These are phyloP conservation scores for Penicillium sp. DNA, from an alignment of 2,329 filamentous ascomycete genomes.

Conservation along the genomic window DNA sequence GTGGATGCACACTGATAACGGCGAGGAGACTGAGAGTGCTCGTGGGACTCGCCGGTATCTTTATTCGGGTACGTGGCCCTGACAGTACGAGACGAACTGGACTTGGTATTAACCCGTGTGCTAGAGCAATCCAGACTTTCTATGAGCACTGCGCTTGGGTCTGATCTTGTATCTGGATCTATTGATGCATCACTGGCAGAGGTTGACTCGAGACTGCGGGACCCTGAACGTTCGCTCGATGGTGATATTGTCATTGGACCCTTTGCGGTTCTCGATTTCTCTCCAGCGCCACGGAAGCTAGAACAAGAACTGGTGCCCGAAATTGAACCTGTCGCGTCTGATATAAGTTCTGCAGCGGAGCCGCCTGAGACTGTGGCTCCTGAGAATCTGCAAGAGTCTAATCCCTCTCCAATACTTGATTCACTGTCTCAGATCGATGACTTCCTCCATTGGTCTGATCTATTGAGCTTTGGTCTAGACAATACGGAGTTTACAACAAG, in stretches of 20 bases:
- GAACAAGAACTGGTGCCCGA: neutral
- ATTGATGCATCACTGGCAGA: constrained; percentile 28
- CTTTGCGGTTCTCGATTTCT: constrained; percentile 26
- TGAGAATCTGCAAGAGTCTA: constrained; percentile 7
- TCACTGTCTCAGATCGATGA: constrained; percentile 23
- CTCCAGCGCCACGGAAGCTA: neutral
- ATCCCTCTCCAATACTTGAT: constrained; percentile 14
- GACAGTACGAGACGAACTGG: neutral
- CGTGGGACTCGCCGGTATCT: constrained; percentile 24
- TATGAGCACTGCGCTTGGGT: constrained; percentile 26
- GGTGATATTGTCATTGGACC: constrained; percentile 25
- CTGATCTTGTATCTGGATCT: constrained; percentile 23
- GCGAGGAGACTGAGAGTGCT: constrained; percentile 5
- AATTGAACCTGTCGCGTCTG: neutral
- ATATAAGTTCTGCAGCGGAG: neutral
- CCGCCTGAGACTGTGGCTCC: neutral
- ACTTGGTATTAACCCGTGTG: neutral
- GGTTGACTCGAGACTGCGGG: constrained; percentile 24
- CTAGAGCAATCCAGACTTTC: constrained; percentile 24
- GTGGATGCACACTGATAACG: constrained; percentile 22
- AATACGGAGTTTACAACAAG: constrained; percentile 13
- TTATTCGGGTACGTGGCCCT: constrained; percentile 22
- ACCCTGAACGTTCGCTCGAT: constrained; percentile 10
- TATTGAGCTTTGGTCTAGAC: constrained; percentile 25
- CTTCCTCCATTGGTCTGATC: constrained; percentile 29